Evolutionary conservation across 768 basidiomycete species (phyloP).

Genomic region (Termitomyces sp.): DNA sequence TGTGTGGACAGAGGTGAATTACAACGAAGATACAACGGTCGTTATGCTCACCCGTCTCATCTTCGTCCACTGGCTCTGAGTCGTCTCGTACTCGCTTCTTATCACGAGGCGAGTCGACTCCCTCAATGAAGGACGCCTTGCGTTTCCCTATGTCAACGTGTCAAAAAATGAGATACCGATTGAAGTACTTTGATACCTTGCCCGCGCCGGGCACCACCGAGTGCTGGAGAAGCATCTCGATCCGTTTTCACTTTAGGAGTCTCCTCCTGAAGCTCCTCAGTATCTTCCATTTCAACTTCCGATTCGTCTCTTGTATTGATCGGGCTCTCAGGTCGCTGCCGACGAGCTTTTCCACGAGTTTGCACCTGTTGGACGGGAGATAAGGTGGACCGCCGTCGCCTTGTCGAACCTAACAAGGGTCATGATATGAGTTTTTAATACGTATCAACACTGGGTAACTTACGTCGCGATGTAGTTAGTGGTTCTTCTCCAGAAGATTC

Average conservation of each 20-base stretch:
- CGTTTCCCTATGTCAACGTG: conserved; percentile 48
- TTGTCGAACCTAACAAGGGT: conserved; percentile 31
- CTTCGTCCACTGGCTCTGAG: conserved; percentile 64
- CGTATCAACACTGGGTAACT: conserved; percentile 6
- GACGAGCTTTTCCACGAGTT: conserved; percentile 24
- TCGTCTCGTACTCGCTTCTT: conserved; percentile 62
- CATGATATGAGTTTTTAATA: background rate
- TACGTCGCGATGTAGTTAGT: conserved; percentile 30
- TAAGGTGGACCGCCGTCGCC: conserved; percentile 34
- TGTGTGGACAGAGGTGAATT: conserved; percentile 7
- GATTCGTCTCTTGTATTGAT: conserved; percentile 10
- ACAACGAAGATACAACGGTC: background rate
- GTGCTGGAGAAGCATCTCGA: conserved; percentile 26
- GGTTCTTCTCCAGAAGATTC: conserved; percentile 30
- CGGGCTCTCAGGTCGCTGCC: conserved; percentile 17
- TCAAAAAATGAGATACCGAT: background rate
- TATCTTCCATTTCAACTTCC: conserved; percentile 18
- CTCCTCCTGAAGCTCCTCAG: conserved; percentile 22
- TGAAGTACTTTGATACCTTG: conserved; percentile 20
- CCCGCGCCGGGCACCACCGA: conserved; percentile 20
- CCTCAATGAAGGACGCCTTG: conserved; percentile 53
- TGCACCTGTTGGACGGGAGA: conserved; percentile 25
- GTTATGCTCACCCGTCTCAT: conserved; percentile 44
- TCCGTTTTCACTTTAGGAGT: conserved; percentile 28
- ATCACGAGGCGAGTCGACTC: conserved; percentile 43